phyloP scores from a whole-genome alignment of 352 stramenopile species.

The Thraustochytrium striatum region DNA sequence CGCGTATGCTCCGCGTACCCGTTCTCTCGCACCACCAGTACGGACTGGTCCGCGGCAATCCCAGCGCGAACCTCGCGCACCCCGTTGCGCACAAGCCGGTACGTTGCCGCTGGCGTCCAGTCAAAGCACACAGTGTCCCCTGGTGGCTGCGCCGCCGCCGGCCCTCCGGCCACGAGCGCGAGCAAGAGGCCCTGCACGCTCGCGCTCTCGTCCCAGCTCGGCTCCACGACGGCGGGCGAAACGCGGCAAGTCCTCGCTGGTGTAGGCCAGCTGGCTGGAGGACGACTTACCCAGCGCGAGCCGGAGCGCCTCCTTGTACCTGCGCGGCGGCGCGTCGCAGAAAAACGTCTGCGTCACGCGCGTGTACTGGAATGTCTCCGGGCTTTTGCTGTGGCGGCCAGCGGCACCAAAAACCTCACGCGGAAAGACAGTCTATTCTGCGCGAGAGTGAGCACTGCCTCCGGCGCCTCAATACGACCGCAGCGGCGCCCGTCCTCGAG shows the following conservation, averaged over 20 bases:
- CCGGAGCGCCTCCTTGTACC: background rate
- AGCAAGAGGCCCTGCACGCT: background rate
- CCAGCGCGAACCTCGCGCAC: background rate
- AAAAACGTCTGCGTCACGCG: constrained; percentile 21
- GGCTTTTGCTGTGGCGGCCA: background rate
- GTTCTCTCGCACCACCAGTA: background rate
- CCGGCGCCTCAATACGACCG: constrained; percentile 15
- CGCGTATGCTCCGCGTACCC: background rate
- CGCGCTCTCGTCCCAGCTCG: background rate
- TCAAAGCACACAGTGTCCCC: constrained; percentile 9
- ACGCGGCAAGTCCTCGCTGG: constrained; percentile 26
- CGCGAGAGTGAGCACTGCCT: background rate
- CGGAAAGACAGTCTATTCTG: background rate
- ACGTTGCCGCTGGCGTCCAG: constrained; percentile 29
- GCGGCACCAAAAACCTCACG: background rate
- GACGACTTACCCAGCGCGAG: background rate
- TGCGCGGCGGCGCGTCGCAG: background rate
- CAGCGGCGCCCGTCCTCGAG: background rate
- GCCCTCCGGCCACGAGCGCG: background rate
- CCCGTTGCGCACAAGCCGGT: background rate
- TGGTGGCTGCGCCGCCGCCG: background rate
- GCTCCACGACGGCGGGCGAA: background rate
- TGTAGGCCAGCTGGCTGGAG: constrained; percentile 3
- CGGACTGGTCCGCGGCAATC: background rate
- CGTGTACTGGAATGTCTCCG: background rate